A percentile compares a stretch with the other conserved stretches of the same genome.
Evolutionary conservation across 805 yeast species (phyloP).

Genomic region (Zygoascus ofunaensis): DNA sequence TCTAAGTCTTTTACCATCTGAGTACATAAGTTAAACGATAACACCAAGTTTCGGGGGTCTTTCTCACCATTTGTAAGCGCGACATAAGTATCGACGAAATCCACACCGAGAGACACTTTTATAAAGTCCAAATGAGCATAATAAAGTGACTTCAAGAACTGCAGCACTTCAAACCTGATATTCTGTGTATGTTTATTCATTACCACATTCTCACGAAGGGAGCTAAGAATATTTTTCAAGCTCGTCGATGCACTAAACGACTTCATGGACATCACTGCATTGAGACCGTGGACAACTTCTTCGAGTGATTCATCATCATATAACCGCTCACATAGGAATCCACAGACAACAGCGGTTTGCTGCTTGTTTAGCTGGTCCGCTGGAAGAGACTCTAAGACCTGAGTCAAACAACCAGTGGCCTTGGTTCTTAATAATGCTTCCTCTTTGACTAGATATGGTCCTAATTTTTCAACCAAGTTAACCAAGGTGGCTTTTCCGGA

Average conservation of each 20-base stretch:
- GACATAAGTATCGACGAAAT: conserved; percentile 48
- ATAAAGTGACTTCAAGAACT: conserved; percentile 30
- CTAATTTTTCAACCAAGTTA: conserved; percentile 48
- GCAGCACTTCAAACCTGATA: conserved; percentile 48
- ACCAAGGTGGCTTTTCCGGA: conserved; percentile 30
- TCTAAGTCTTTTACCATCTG: conserved; percentile 33
- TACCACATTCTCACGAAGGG: conserved; percentile 27
- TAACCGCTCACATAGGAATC: conserved; percentile 57
- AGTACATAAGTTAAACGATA: conserved; percentile 52
- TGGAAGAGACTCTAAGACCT: conserved; percentile 28
- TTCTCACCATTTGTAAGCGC: conserved; percentile 79
- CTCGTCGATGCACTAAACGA: conserved; percentile 30
- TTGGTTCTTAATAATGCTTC: conserved; percentile 44
- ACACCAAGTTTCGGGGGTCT: conserved; percentile 79
- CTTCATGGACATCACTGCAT: conserved; percentile 43
- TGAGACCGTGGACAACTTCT: conserved; percentile 47
- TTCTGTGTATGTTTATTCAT: conserved; percentile 24
- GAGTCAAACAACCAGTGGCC: conserved; percentile 38
- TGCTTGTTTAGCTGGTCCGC: conserved; percentile 29
- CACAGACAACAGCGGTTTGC: conserved; percentile 26
- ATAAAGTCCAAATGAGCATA: conserved; percentile 4
- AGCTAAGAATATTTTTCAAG: conserved; percentile 28
- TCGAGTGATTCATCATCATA: conserved; percentile 49
- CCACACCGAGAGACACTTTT: conserved; percentile 26
- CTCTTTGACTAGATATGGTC: conserved; percentile 54